A percentile compares a stretch with the other conserved stretches of the same genome.
Evolutionary conservation across 306 rosid species (phyloP).

Genomic region (Trifolium dubium): DNA sequence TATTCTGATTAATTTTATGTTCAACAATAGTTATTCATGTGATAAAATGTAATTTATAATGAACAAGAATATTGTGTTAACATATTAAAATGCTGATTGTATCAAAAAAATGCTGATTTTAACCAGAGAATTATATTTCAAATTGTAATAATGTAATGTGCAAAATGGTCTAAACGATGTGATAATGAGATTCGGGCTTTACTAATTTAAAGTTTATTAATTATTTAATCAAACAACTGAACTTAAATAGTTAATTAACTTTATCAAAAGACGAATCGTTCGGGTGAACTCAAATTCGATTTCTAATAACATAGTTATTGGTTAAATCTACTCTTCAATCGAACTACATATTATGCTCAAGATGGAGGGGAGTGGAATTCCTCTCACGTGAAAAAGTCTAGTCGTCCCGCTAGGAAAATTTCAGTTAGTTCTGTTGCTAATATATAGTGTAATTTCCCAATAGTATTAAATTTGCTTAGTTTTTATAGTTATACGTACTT

Average conservation of each 20-base stretch:
- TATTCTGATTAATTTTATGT: too few relatives aligned
- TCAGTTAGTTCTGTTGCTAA: conserved; percentile 37
- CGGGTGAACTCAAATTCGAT: too few relatives aligned
- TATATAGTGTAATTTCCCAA: conserved; percentile 33
- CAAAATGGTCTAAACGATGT: too few relatives aligned
- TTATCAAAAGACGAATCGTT: too few relatives aligned
- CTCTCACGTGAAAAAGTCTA: conserved; percentile 60
- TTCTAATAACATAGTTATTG: too few relatives aligned
- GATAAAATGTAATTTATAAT: not conserved
- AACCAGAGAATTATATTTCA: not conserved
- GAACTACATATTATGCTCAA: conserved; percentile 89
- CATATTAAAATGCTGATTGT: not conserved
- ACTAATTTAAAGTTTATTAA: too few relatives aligned
- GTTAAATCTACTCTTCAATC: too few relatives aligned
- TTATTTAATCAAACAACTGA: too few relatives aligned
- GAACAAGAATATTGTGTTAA: not conserved
- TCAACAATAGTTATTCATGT: too few relatives aligned
- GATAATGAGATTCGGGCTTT: not conserved
- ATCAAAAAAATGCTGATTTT: too few relatives aligned
- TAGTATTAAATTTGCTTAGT: conserved; percentile 18
- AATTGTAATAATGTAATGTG: not conserved
- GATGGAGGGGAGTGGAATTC: conserved; percentile 98
- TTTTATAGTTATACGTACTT: not conserved
- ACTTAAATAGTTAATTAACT: too few relatives aligned
- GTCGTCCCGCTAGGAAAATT: conserved; percentile 58